Conservation (phyloP, 352 stramenopile species). For the Globisporangium yorkense region DNA sequence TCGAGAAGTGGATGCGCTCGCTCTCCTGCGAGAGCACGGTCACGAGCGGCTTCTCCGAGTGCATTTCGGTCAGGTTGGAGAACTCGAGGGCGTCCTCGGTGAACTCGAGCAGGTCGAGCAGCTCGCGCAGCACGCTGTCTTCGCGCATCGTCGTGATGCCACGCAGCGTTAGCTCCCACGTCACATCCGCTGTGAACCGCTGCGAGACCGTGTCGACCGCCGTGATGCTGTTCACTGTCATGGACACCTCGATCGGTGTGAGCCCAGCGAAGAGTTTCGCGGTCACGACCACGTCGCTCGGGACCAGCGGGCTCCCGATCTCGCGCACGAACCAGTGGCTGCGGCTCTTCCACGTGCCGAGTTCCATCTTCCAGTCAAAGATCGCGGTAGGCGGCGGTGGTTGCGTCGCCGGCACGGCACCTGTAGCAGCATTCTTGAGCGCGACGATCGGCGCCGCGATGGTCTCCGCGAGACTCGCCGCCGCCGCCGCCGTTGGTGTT, state of each 20-base stretch:
- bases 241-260: conserved; percentile 13
- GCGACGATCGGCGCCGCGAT: neutral
- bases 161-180: conserved; percentile 21
- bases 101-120: conserved; percentile 26
- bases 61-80: conserved; percentile 19
- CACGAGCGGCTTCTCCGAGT: conserved; percentile 5
- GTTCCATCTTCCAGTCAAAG: conserved; percentile 59
- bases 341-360: conserved; percentile 33
- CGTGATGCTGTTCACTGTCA: conserved; percentile 22
- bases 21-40: conserved; percentile 1
- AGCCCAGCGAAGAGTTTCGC: conserved; percentile 19
- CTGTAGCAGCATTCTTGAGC: neutral
- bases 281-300: conserved; percentile 1
- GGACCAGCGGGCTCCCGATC: conserved; percentile 19
- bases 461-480: neutral
- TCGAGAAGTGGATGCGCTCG: conserved; percentile 3
- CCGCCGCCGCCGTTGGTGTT: neutral
- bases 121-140: conserved; percentile 21
- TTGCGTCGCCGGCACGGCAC: neutral
- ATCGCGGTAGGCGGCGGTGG: conserved; percentile 15
- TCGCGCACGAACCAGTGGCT: conserved; percentile 51
- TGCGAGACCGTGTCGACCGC: conserved; percentile 24
- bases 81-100: conserved; percentile 26
- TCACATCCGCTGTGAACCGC: conserved; percentile 24
- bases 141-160: conserved; percentile 27